These are phyloP conservation scores for Cryoendolithus antarcticus DNA, from an alignment of 2,329 filamentous ascomycete genomes.

Conservation along the genomic window DNA sequence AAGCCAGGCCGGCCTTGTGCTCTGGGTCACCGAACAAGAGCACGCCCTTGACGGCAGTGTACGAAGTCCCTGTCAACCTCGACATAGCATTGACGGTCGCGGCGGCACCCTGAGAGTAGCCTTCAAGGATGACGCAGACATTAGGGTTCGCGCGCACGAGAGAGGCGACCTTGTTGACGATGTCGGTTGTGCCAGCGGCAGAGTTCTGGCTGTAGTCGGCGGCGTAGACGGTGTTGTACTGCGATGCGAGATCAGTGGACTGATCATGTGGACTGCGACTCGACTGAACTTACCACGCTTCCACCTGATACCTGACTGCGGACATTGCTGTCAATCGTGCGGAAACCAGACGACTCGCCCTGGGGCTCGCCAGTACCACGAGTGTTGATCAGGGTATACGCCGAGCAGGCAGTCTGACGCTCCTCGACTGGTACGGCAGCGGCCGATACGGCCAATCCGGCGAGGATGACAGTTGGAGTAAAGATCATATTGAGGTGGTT, in stretches of 20 bases:
- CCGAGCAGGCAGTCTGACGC: constrained; percentile 1
- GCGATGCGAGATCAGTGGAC: no score
- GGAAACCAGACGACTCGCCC: constrained; percentile 18
- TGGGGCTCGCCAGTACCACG: constrained; percentile 16
- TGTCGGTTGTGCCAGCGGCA: constrained; percentile 19
- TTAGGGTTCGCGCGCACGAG: constrained; percentile 15
- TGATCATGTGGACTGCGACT: no score
- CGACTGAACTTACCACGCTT: constrained; percentile 8
- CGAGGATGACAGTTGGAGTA: no score
- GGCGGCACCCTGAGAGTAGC: constrained; percentile 26
- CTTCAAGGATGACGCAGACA: constrained; percentile 26
- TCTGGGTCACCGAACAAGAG: constrained; percentile 25
- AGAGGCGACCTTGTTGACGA: constrained; percentile 21
- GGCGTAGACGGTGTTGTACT: constrained; percentile 25
- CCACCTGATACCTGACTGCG: constrained; percentile 18
- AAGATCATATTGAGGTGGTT: no score
- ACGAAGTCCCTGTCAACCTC: constrained; percentile 20
- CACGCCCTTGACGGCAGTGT: constrained; percentile 26
- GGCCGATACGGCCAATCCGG: no score
- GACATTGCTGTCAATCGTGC: constrained; percentile 23
- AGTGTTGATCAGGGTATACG: constrained; percentile 15
- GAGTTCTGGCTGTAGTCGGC: constrained; percentile 19
- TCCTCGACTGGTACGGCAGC: no score
- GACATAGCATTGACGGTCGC: constrained; percentile 24
- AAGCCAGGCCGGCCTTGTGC: constrained; percentile 21